Evolutionary conservation across 345 rosid genomes (phyloP).

Genomic region (Hypericum androsaemum): DNA sequence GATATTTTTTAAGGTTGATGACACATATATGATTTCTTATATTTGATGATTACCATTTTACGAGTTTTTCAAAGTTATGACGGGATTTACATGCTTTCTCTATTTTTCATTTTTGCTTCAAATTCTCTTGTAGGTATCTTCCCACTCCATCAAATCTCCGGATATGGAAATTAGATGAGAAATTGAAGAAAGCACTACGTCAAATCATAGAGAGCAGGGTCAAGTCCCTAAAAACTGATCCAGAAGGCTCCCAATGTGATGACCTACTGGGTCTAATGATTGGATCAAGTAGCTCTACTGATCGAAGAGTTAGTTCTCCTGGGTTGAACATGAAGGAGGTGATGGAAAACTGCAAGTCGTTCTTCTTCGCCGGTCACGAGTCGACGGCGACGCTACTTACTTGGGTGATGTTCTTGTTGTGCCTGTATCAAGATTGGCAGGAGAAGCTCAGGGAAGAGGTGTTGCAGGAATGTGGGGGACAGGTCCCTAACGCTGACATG

Average conservation of each 20-base stretch:
- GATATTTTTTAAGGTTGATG: too few species aligned
- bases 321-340: slow-evolving; percentile 22
- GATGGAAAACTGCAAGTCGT: slow-evolving; percentile 83
- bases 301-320: neutral
- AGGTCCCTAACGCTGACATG: slow-evolving; percentile 6
- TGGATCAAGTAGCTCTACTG: slow-evolving; percentile 13
- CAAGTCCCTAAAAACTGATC: slow-evolving; percentile 7
- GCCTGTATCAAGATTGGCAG: slow-evolving; percentile 88
- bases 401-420: slow-evolving; percentile 67
- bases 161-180: slow-evolving; percentile 68
- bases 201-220: slow-evolving; percentile 37
- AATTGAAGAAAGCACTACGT: slow-evolving; percentile 49
- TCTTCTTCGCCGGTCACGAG: slow-evolving; percentile 90
- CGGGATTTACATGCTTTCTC: neutral
- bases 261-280: slow-evolving; percentile 45
- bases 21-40: too few species aligned
- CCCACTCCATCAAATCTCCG: slow-evolving; percentile 60
- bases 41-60: too few species aligned
- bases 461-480: slow-evolving; percentile 46
- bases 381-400: slow-evolving; percentile 78
- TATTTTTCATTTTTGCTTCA: too few species aligned
- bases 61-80: neutral
- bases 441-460: slow-evolving; percentile 77
- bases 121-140: slow-evolving; percentile 48
- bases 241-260: slow-evolving; percentile 44